phyloP scores from a whole-genome alignment of 805 yeast genomes.

The Candida maesae region DNA sequence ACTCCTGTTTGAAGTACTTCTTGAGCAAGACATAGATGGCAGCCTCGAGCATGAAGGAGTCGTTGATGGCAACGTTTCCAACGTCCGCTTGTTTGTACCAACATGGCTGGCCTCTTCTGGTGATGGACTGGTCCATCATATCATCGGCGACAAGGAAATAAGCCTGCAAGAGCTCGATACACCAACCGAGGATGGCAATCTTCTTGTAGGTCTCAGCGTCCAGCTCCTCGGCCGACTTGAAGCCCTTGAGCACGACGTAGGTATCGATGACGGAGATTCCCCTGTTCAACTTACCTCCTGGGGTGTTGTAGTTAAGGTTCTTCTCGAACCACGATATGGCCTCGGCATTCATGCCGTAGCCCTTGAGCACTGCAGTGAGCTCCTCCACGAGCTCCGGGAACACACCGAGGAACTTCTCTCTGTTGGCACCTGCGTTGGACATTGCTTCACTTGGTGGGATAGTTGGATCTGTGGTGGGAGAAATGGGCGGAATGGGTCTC shows the following conservation, averaged over 20 bases:
- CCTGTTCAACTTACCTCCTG: constrained; percentile 96
- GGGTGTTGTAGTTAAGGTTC: constrained; percentile 77
- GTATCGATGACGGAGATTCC: constrained; percentile 96
- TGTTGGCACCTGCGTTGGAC: constrained; percentile 32
- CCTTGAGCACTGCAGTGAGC: constrained; percentile 95
- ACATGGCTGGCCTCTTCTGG: constrained; percentile 98
- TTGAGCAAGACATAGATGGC: constrained; percentile 86
- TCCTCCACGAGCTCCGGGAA: constrained; percentile 77
- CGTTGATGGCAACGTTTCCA: constrained; percentile 93
- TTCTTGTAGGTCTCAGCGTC: constrained; percentile 68
- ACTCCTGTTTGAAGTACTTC: constrained; percentile 78
- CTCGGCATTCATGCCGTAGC: constrained; percentile 98
- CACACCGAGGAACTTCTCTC: constrained; percentile 84
- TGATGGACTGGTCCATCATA: constrained; percentile 95
- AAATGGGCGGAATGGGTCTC: too few species aligned
- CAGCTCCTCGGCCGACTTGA: constrained; percentile 54
- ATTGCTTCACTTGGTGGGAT: constrained; percentile 2
- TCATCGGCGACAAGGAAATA: constrained; percentile 97
- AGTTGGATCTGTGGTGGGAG: too few species aligned
- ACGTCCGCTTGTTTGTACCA: constrained; percentile 86
- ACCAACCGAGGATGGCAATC: constrained; percentile 92
- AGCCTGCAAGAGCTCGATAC: constrained; percentile 91
- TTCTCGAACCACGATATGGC: constrained; percentile 85
- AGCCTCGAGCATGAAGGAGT: constrained; percentile 94
- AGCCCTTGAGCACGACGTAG: constrained; percentile 71